Evolutionary conservation across 768 basidiomycete species (phyloP), one percentile per base, ranked within the genome.

Genomic region (Tylopilus subfusipes): DNA sequence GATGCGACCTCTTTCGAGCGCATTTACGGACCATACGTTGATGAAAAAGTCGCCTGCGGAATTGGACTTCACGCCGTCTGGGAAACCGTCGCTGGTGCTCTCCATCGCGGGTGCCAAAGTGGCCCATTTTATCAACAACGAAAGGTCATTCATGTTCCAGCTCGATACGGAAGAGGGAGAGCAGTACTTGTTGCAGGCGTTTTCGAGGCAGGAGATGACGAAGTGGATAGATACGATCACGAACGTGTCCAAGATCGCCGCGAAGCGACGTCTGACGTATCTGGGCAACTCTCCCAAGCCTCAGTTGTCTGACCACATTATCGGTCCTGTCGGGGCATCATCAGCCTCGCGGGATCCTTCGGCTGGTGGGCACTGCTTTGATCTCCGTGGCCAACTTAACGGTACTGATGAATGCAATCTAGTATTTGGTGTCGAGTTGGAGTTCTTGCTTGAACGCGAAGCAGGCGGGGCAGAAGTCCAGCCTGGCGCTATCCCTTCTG

Each of bases 1-100:
- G 73, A 92, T 92, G 85, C 81, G 90, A n/a, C 91, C 90, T 2
- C 84, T 92, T 48, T 93, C 91, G 16, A 91, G 83, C 56, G 91
- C 91, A 2, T 93, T 93, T 64, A 83, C 83, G 19, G 81, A 85
- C 42, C 85, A 88, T 46, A 75, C 78, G 25, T 49, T 71, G 50
- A 50, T 58, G 55, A 85, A 82, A 67, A 81, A 78, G 54, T 86
- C 86, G 1, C 77, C 87, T 1, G 79, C 81, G 0, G 89, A 93
- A 62, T 74, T 93, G 49, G 88, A 93, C 65, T 93, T 93, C 62
- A 59, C 73, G 8, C 78, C 89, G 0, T 75, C 77, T n/a, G 79
- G 82, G 29, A 93, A 92, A 67, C 89, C 90, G 0, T 78, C 86
- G 24, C 72, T 90, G 42, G 88, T 88, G 24, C 73, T 93, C 50